Evolutionary conservation across 2,329 filamentous ascomycete species (phyloP).

Genomic region (Aspergillus chevalieri): DNA sequence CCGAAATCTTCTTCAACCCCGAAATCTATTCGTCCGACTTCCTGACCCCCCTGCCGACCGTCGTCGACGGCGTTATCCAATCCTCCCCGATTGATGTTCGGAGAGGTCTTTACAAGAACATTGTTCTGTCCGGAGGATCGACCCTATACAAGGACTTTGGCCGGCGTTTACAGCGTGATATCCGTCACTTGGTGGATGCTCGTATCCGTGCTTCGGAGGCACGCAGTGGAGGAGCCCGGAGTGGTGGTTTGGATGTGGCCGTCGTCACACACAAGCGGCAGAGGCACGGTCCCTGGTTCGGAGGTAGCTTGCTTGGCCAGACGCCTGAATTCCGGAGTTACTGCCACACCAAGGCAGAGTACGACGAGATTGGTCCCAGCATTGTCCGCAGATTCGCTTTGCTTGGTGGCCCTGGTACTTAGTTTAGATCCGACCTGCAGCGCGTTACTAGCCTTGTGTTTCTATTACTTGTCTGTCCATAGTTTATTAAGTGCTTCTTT

Average conservation of each 20-base stretch:
- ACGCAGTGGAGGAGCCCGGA: conserved; percentile 83
- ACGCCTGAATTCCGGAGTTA: conserved; percentile 98
- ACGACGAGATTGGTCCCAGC: conserved; percentile 91
- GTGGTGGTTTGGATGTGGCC: conserved; percentile 90
- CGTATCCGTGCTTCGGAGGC: conserved; percentile 89
- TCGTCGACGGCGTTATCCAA: conserved; percentile 96
- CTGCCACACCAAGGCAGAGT: conserved; percentile 87
- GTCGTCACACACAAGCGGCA: conserved; percentile 97
- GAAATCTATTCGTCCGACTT: conserved; percentile 99
- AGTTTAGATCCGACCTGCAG: conserved; percentile 21
- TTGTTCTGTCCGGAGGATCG: conserved; percentile 92
- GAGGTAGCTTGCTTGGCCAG: conserved; percentile 90
- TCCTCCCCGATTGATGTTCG: conserved; percentile 96
- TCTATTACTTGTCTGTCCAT: conserved; percentile 15
- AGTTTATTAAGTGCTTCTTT: not conserved
- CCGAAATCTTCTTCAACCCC: conserved; percentile 99
- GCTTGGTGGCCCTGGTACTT: conserved; percentile 75
- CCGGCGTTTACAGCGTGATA: conserved; percentile 89
- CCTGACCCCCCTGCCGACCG: conserved; percentile 84
- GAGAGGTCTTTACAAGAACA: conserved; percentile 98
- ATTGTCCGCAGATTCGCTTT: conserved; percentile 93
- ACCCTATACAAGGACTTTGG: conserved; percentile 99
- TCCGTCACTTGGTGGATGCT: conserved; percentile 89
- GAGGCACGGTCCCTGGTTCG: conserved; percentile 96
- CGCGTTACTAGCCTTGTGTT: conserved; percentile 6